phyloP scores from a whole-genome alignment of 768 basidiomycete species.

The Suillus tomentosus region DNA sequence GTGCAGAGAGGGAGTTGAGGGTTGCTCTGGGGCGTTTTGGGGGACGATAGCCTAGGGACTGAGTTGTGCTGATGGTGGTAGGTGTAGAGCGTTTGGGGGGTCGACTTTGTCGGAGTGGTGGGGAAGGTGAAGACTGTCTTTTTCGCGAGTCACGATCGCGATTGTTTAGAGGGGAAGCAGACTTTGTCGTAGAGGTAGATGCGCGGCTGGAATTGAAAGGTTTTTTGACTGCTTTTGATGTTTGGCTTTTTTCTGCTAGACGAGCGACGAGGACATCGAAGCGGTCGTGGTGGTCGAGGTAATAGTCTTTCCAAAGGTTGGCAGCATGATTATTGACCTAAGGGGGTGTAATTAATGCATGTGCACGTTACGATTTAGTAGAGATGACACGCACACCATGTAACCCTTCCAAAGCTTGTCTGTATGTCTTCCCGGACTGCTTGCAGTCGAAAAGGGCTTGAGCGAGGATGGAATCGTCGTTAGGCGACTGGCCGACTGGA shows the following conservation, averaged over 20 bases:
- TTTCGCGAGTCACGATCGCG: conserved; percentile 40
- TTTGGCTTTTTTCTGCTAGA: conserved; percentile 19
- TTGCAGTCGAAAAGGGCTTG: conserved; percentile 42
- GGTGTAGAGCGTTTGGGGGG: conserved; percentile 25
- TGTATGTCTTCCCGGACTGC: conserved; percentile 52
- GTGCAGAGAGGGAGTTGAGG: conserved; percentile 62
- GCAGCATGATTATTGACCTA: conserved; percentile 51
- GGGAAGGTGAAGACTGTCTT: conserved; percentile 27
- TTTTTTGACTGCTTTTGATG: conserved; percentile 33
- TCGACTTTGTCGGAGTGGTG: conserved; percentile 30
- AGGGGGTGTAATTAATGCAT: conserved; percentile 12
- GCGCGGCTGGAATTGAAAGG: conserved; percentile 19
- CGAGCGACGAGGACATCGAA: conserved; percentile 46
- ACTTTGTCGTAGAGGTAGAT: neutral
- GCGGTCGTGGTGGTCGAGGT: conserved; percentile 65
- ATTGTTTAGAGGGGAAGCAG: conserved; percentile 14
- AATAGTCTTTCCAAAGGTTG: conserved; percentile 80
- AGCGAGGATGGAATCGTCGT: conserved; percentile 63
- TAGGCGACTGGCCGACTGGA: conserved; percentile 49
- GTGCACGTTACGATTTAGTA: neutral
- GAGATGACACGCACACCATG: conserved; percentile 55
- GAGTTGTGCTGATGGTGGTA: conserved; percentile 21
- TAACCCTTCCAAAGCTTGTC: conserved; percentile 64
- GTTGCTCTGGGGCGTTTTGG: conserved; percentile 41
- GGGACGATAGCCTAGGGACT: conserved; percentile 27